These are phyloP conservation scores for Starmerella sp. DNA, from an alignment of 805 yeast species.

Conservation along the genomic window DNA sequence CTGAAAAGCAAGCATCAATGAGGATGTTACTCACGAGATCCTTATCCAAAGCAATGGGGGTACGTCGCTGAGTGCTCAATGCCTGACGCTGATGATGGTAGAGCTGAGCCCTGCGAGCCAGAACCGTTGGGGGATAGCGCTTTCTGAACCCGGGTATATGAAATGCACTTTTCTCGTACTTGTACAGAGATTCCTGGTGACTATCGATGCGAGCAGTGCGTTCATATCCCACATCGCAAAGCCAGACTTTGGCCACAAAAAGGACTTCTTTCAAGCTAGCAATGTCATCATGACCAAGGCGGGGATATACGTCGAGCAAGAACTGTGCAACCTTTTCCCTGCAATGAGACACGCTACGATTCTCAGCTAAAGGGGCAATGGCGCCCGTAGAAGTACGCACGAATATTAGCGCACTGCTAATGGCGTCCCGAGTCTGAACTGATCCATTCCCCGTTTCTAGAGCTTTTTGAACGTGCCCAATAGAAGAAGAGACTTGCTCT, in stretches of 20 bases:
- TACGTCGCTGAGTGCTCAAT: conserved; percentile 58
- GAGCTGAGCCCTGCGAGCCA: conserved; percentile 63
- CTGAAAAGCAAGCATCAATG: conserved; percentile 46
- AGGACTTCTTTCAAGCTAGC: conserved; percentile 50
- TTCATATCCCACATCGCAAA: conserved; percentile 69
- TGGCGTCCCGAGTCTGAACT: conserved; percentile 34
- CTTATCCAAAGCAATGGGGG: conserved; percentile 29
- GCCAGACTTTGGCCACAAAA: conserved; percentile 62
- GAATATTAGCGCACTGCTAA: conserved; percentile 45
- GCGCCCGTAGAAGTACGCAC: conserved; percentile 59
- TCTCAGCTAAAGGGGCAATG: conserved; percentile 33
- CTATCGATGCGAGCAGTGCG: conserved; percentile 48
- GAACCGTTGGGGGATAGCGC: conserved; percentile 63
- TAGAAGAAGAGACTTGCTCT: conserved; percentile 31
- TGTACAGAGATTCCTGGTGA: conserved; percentile 41
- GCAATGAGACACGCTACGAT: background rate
- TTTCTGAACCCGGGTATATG: conserved; percentile 51
- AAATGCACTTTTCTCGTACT: conserved; percentile 48
- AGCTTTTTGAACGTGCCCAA: background rate
- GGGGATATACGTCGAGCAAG: conserved; percentile 36
- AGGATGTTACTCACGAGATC: conserved; percentile 55
- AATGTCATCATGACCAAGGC: conserved; percentile 51
- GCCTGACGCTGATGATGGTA: conserved; percentile 66
- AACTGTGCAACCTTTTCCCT: conserved; percentile 2
- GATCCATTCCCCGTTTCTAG: background rate